Base-by-base conservation (phyloP, 2,329 filamentous ascomycete species). In the Fusarium setosum region DNA sequence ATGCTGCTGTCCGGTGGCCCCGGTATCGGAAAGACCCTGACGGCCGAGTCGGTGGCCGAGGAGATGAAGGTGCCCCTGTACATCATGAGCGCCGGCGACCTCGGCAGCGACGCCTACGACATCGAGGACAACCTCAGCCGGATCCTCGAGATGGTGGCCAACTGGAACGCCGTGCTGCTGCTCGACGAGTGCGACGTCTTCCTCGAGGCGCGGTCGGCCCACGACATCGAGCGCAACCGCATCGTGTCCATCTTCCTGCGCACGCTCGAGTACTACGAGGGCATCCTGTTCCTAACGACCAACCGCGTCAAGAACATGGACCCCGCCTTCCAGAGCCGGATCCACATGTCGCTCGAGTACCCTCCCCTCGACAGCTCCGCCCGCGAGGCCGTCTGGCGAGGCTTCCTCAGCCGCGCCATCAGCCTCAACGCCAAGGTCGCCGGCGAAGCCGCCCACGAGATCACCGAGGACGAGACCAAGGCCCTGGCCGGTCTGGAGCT, bases 61-160 rank as follows among this genome's bases (percentile, higher is more conserved):
- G 76, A 80, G 65, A 80, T 82, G 61, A 75, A 76, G 41, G 79
- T 80, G 35, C 85, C 84, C 2, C 76, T 87, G 6, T 85, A 85
- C 68, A 80, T 78, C 21, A 78, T 87, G 47, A 81, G 79, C 61
- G 90, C 90, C 0, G 91, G 91, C 26, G 91, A 94, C 72, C 83
- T 94, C 0, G 91, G 92, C 24, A 88, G 88, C 2, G 85, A 90
- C 53, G 85, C 89, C 0, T 82, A 84, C 59, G 84, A 84, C 15
- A 83, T 94, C 0, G 92, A 93, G 74, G 79, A 80, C 11, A 88
- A 89, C 67, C 82, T 93, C 1, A 23, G 54, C 1, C 62, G 58
- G 0, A 75, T 77, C 51, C 67, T 94, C 61, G 89, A 92, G 72
- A 89, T 94, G 61, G 90, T 91, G 2, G 88, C 91, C 5, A 70